Conservation (phyloP, 208 protist species). For the Acanthamoeba pearcei region DNA sequence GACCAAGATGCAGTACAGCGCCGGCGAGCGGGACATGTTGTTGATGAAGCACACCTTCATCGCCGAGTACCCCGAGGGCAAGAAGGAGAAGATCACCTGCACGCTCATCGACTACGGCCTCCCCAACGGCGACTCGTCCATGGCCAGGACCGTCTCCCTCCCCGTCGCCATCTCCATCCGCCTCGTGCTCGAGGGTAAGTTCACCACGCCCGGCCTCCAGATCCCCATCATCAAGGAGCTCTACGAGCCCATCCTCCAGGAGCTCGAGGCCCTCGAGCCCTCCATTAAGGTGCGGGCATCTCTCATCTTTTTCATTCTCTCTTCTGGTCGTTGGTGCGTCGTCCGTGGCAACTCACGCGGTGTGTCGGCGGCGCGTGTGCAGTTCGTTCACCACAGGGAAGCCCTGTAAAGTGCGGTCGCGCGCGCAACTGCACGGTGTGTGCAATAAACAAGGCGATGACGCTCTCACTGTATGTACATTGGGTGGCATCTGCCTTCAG, state of each 20-base stretch:
- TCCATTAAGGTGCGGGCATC: not conserved
- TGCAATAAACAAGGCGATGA: not conserved
- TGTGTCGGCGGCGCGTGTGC: not conserved
- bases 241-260: slow-evolving; percentile 74
- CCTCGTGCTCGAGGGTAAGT: slow-evolving; percentile 71
- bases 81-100: slow-evolving; percentile 74
- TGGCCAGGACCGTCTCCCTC: slow-evolving; percentile 66
- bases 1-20: slow-evolving; percentile 61
- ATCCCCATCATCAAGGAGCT: slow-evolving; percentile 70
- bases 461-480: not conserved
- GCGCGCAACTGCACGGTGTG: not conserved
- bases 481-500: too few species aligned
- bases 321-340: too few species aligned
- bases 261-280: slow-evolving; percentile 57
- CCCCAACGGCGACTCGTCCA: slow-evolving; percentile 65
- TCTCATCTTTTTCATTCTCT: not conserved
- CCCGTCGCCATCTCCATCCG: slow-evolving; percentile 71
- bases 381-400: slow-evolving; percentile 47
- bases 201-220: slow-evolving; percentile 36
- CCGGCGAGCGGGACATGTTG: slow-evolving; percentile 73
- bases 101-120: slow-evolving; percentile 69
- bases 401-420: not conserved
- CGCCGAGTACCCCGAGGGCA: slow-evolving; percentile 69
- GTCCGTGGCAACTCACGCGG: too few species aligned
- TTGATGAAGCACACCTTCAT: slow-evolving; percentile 74